phyloP scores from a whole-genome alignment of 768 basidiomycete genomes.

The Postia placenta region DNA sequence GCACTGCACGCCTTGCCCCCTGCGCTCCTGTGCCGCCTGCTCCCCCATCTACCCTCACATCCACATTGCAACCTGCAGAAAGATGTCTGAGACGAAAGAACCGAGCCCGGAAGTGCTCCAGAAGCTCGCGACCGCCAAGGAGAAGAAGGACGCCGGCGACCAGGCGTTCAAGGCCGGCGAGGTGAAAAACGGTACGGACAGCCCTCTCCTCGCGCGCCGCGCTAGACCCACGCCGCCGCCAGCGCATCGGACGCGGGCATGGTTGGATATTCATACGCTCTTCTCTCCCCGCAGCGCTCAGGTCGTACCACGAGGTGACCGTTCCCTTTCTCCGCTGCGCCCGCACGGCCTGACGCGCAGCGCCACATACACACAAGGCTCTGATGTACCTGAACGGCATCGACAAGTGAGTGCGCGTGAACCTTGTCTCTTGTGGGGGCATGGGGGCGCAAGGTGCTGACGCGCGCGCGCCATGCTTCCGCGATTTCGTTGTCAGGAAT shows the following conservation, averaged over 20 bases:
- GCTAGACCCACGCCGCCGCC: background rate
- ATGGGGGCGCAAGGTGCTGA: background rate
- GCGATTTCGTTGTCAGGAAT: slow-evolving; percentile 12
- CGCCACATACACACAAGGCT: slow-evolving; percentile 30
- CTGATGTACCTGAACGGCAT: slow-evolving; percentile 70
- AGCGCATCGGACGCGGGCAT: too few relatives aligned
- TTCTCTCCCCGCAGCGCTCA: slow-evolving; percentile 43
- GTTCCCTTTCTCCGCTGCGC: background rate
- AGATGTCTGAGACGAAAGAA: background rate
- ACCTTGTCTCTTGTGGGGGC: background rate
- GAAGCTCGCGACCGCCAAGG: slow-evolving; percentile 55
- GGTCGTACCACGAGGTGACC: slow-evolving; percentile 62
- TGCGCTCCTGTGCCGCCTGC: background rate
- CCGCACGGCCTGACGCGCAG: background rate
- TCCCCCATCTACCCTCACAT: background rate
- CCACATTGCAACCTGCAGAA: background rate
- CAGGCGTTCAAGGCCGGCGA: slow-evolving; percentile 29
- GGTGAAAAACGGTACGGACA: slow-evolving; percentile 23
- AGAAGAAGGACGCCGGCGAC: slow-evolving; percentile 31
- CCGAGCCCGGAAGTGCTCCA: slow-evolving; percentile 15
- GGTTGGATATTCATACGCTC: slow-evolving; percentile 7
- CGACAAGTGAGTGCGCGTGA: slow-evolving; percentile 49
- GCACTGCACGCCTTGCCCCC: background rate
- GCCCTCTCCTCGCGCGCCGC: background rate
- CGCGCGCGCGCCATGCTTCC: too few relatives aligned